Evolutionary conservation across 2,329 filamentous ascomycete genomes (phyloP), one percentile per base, ranked within the genome.

Genomic region (Lachnellula subtilissima): DNA sequence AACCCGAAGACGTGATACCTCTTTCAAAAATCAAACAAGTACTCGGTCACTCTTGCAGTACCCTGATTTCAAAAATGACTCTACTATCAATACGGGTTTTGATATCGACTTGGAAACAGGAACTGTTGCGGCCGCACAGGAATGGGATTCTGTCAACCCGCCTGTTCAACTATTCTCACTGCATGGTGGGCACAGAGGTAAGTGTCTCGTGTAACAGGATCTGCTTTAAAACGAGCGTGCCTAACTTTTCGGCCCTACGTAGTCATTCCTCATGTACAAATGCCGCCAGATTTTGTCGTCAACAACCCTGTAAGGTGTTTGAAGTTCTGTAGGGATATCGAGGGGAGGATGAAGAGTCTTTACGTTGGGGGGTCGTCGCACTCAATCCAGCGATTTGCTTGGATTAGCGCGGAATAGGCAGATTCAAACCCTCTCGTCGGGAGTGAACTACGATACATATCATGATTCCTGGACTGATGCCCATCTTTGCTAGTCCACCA

Each of bases 81-180:
- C 76, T 0, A 74, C 76, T 45, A 67, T 77, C 43, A 67, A 76
- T 17, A 72, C 79, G 9, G 83, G 82, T 1, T 76, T 84, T 61
- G 81, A 82, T 52, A 74, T 79, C 4, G 74, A 77, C 55, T 48
- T 68, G 0, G 71, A 73, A n/a, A 66, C 75, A 7, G 79, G 78
- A 12, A 61, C 81, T 23, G 75, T 82, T 4, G 82, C 82, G 0
- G 78, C 81, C 0, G 80, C 78, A 0, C 79, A 82, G 55, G 61
- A 66, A 42, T 17, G 46, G 9, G 53, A 63, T 48, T 46, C 40
- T 9, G 35, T 48, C 19, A 54, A 58, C 19, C 50, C 53, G 14
- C 19, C 55, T 1, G 50, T 69, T 1, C 62, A 61, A 25, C 50
- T 69, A 5, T 68, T 67, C 45, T 68, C 66, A 14, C 55, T 69